These are phyloP conservation scores for Lumnitzera littorea DNA, from an alignment of 345 rosid genomes.

Conservation along the genomic window DNA sequence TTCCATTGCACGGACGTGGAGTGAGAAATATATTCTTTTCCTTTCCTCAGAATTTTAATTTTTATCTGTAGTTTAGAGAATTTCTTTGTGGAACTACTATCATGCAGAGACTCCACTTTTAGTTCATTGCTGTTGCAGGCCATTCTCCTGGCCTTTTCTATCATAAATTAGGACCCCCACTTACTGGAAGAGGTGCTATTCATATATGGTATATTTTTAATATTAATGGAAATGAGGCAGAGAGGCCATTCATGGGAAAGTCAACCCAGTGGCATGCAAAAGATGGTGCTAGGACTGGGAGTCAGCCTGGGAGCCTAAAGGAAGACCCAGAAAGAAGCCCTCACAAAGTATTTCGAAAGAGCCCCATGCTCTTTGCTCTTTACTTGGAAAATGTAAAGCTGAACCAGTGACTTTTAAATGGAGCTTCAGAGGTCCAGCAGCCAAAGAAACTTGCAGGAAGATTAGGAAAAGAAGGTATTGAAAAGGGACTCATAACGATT, in stretches of 20 bases:
- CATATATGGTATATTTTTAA: conserved; percentile 82
- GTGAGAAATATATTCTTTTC: no score
- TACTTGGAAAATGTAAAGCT: neutral
- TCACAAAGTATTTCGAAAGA: conserved; percentile 2
- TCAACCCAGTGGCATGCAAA: conserved; percentile 8
- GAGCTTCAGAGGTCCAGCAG: conserved; percentile 2
- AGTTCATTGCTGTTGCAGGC: conserved; percentile 87
- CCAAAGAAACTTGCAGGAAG: conserved; percentile 38
- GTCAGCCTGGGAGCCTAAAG: conserved; percentile 14
- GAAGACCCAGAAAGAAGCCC: conserved; percentile 27
- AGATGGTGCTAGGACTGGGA: conserved; percentile 13
- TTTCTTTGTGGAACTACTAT: neutral
- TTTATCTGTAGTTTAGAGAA: no score
- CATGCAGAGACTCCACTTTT: conserved; percentile 3
- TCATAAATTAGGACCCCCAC: conserved; percentile 65
- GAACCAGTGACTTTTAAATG: neutral
- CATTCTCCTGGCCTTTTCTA: conserved; percentile 75
- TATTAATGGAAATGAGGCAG: conserved; percentile 23
- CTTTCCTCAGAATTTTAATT: no score
- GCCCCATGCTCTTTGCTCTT: neutral
- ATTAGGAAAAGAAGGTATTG: conserved; percentile 25
- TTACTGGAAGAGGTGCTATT: conserved; percentile 72
- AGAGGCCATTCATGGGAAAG: conserved; percentile 1
- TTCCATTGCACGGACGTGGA: no score
- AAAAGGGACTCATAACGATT: conserved; percentile 15